Conservation (phyloP, 2,329 filamentous ascomycete genomes). For the Ceratocystis colombiana region DNA sequence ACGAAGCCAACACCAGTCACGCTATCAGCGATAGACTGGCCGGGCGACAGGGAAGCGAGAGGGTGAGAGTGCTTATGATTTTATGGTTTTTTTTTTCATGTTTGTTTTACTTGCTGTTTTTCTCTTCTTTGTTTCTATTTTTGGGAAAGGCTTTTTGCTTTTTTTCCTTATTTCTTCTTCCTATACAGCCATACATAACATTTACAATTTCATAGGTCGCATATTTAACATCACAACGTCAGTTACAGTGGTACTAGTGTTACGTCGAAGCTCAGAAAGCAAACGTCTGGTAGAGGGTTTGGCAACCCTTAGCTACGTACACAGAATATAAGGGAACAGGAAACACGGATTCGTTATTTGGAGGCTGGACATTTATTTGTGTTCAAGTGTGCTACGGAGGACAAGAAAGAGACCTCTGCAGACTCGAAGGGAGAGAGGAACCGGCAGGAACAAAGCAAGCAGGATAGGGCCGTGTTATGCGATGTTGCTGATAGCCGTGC, state of each 20-base stretch:
- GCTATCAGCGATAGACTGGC: conserved; percentile 9
- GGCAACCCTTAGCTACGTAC: too few relatives aligned
- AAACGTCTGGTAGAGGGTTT: too few relatives aligned
- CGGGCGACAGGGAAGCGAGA: neutral
- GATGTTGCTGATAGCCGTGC: neutral
- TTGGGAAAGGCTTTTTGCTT: neutral
- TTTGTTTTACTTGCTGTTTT: neutral
- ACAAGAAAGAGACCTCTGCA: neutral
- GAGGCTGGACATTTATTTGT: too few relatives aligned
- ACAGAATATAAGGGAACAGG: too few relatives aligned
- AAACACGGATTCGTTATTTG: too few relatives aligned
- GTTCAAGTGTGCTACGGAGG: neutral
- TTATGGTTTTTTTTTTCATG: neutral
- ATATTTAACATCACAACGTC: neutral
- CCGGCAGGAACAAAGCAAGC: neutral
- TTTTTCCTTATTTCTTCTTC: neutral
- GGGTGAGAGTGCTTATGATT: neutral
- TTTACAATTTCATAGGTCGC: neutral
- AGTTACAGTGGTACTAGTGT: neutral
- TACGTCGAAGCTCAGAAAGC: neutral
- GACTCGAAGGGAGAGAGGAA: neutral
- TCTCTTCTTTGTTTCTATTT: neutral
- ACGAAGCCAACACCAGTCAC: conserved; percentile 1
- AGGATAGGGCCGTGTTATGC: neutral
- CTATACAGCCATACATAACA: neutral